A percentile compares a stretch with the other conserved stretches of the same genome.
Evolutionary conservation across 2,329 filamentous ascomycete species (phyloP).

Genomic region (Apiospora rasikravindrae): DNA sequence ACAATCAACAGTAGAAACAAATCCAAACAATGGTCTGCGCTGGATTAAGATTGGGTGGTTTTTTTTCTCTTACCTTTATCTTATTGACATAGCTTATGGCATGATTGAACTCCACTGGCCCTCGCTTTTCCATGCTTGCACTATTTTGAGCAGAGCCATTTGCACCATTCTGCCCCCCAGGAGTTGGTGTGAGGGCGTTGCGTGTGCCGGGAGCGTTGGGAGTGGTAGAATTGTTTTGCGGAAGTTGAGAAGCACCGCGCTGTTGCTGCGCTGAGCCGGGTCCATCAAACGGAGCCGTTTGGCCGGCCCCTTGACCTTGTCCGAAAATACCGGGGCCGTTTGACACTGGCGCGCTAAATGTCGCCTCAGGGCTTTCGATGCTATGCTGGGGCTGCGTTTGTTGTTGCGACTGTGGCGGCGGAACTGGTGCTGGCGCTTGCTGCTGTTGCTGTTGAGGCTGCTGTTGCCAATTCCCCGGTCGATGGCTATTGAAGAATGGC

Average conservation of each 20-base stretch:
- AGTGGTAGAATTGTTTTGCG: constrained; percentile 38
- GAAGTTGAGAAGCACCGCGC: constrained; percentile 39
- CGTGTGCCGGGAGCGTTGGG: constrained; percentile 53
- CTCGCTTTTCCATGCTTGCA: constrained; percentile 78
- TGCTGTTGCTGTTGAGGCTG: constrained; percentile 29
- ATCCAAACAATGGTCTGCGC: constrained; percentile 12
- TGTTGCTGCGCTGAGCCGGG: constrained; percentile 37
- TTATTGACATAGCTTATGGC: constrained; percentile 99
- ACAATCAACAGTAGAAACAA: constrained; percentile 1
- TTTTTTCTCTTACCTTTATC: constrained; percentile 76
- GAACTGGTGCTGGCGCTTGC: constrained; percentile 32
- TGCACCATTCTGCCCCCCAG: constrained; percentile 63
- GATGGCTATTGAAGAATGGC: constrained; percentile 51
- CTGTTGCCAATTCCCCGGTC: constrained; percentile 59
- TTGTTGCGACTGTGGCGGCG: constrained; percentile 39
- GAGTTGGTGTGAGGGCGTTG: constrained; percentile 66
- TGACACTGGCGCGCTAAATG: constrained; percentile 64
- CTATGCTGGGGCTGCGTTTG: constrained; percentile 60
- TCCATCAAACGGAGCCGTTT: constrained; percentile 39
- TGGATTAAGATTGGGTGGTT: constrained; percentile 19
- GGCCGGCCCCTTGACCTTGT: constrained; percentile 41
- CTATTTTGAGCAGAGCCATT: constrained; percentile 60
- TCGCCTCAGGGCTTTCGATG: constrained; percentile 66
- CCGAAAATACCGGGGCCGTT: constrained; percentile 55
- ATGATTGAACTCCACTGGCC: constrained; percentile 98